Conservation (phyloP, 2,329 filamentous ascomycete genomes). For the Calonectria multiphialidica region DNA sequence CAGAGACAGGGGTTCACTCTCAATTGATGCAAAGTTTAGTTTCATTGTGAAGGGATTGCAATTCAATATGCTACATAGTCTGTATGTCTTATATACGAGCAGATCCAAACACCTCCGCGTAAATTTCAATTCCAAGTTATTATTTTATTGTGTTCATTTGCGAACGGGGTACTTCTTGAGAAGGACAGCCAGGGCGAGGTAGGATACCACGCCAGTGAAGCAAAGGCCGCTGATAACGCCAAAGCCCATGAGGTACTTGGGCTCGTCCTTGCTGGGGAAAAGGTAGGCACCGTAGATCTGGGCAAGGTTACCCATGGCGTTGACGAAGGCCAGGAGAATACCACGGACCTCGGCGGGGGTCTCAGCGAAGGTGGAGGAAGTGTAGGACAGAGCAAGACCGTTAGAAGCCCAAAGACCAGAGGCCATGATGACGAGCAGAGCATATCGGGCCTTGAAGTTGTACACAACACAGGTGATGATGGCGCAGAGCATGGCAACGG, state of each 20-base stretch:
- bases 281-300: slow-evolving; percentile 68
- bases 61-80: neutral
- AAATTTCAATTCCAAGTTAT: slow-evolving; percentile 2
- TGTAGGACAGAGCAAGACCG: slow-evolving; percentile 62
- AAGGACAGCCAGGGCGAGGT: slow-evolving; percentile 22
- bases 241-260: slow-evolving; percentile 63
- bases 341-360: slow-evolving; percentile 62
- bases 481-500: slow-evolving; percentile 32
- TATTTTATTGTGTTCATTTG: slow-evolving; percentile 2
- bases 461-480: slow-evolving; percentile 62
- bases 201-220: slow-evolving; percentile 25
- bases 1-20: neutral
- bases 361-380: slow-evolving; percentile 62
- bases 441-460: slow-evolving; percentile 64
- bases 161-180: slow-evolving; percentile 21
- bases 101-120: neutral
- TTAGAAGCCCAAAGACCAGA: slow-evolving; percentile 67
- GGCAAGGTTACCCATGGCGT: slow-evolving; percentile 66
- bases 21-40: neutral
- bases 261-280: slow-evolving; percentile 61
- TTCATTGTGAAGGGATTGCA: neutral
- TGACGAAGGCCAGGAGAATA: slow-evolving; percentile 63
- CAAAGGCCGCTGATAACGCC: slow-evolving; percentile 39
- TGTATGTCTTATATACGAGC: neutral
- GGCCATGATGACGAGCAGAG: slow-evolving; percentile 66